phyloP scores from a whole-genome alignment of 2,329 filamentous ascomycete genomes.

The Rhytidhysteron rufulum region DNA sequence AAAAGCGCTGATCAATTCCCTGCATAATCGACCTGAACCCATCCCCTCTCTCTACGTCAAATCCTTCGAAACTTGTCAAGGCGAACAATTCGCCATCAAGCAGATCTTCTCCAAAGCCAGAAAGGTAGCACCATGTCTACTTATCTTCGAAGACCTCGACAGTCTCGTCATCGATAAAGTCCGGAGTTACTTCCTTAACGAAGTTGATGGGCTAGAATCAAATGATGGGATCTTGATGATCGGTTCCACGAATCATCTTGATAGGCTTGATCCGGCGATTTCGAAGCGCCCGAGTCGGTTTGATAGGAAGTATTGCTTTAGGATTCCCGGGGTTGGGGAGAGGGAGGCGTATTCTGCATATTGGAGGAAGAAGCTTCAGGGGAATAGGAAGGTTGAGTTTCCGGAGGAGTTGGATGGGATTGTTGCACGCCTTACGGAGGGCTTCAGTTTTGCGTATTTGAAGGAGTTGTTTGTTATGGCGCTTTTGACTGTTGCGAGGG shows the following conservation, averaged over 20 bases:
- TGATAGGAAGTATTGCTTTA: constrained; percentile 44
- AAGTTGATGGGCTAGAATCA: constrained; percentile 63
- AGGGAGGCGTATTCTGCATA: constrained; percentile 37
- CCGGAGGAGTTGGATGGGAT: constrained; percentile 30
- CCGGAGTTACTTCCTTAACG: constrained; percentile 67
- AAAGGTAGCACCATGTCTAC: constrained; percentile 60
- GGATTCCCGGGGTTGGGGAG: constrained; percentile 30
- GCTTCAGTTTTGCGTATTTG: constrained; percentile 41
- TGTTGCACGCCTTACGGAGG: constrained; percentile 34
- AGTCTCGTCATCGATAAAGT: constrained; percentile 57
- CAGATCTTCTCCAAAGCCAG: constrained; percentile 49
- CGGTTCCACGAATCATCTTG: constrained; percentile 60
- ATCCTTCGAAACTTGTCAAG: constrained; percentile 45
- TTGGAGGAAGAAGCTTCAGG: constrained; percentile 37
- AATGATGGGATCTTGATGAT: constrained; percentile 69
- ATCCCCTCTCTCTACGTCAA: constrained; percentile 55
- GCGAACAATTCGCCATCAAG: constrained; percentile 48
- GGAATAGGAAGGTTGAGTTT: constrained; percentile 30
- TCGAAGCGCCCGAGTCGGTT: constrained; percentile 42
- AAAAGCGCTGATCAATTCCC: constrained; percentile 63
- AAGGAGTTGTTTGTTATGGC: constrained; percentile 40
- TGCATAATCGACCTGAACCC: constrained; percentile 48
- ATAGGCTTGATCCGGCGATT: constrained; percentile 61
- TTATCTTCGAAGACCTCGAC: constrained; percentile 69
- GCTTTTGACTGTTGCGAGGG: constrained; percentile 31